These are phyloP conservation scores for Corynascus novoguineensis DNA, from an alignment of 495 filamentous ascomycete species.

Conservation along the genomic window DNA sequence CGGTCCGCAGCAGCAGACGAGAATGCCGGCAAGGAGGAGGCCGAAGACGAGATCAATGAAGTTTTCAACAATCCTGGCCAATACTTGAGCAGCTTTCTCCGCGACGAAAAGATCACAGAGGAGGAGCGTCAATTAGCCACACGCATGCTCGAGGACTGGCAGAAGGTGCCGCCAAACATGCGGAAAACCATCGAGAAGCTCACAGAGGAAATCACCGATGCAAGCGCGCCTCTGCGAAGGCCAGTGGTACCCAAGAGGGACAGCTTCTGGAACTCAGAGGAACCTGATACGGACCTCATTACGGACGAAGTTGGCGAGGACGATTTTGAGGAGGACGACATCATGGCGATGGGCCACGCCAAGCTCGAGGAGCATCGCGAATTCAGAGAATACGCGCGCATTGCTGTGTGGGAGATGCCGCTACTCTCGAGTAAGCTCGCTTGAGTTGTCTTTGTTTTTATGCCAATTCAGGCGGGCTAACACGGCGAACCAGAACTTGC, in stretches of 20 bases:
- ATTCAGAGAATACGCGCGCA: conserved; percentile 76
- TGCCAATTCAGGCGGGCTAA: conserved; percentile 1
- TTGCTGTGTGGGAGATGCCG: conserved; percentile 95
- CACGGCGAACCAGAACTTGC: conserved; percentile 58
- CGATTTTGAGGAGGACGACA: conserved; percentile 64
- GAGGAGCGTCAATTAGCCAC: conserved; percentile 6
- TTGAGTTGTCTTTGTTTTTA: background rate
- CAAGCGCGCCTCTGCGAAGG: conserved; percentile 9
- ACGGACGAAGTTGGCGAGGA: conserved; percentile 38
- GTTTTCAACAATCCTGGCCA: conserved; percentile 20
- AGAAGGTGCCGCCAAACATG: conserved; percentile 9
- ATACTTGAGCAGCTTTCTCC: conserved; percentile 8
- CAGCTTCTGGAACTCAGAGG: conserved; percentile 39
- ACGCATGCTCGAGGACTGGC: conserved; percentile 17
- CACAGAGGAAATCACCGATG: background rate
- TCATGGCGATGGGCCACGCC: conserved; percentile 70
- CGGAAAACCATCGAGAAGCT: conserved; percentile 15
- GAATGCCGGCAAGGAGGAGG: conserved; percentile 8
- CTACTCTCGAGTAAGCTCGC: conserved; percentile 68
- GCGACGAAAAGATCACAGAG: conserved; percentile 5
- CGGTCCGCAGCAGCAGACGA: conserved; percentile 20
- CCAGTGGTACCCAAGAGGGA: conserved; percentile 10
- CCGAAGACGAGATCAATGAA: conserved; percentile 6
- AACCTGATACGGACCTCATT: conserved; percentile 39
- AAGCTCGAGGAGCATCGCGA: conserved; percentile 89